Base-by-base conservation (phyloP, 495 filamentous ascomycete genomes). In the Penicillium diatomitis region DNA sequence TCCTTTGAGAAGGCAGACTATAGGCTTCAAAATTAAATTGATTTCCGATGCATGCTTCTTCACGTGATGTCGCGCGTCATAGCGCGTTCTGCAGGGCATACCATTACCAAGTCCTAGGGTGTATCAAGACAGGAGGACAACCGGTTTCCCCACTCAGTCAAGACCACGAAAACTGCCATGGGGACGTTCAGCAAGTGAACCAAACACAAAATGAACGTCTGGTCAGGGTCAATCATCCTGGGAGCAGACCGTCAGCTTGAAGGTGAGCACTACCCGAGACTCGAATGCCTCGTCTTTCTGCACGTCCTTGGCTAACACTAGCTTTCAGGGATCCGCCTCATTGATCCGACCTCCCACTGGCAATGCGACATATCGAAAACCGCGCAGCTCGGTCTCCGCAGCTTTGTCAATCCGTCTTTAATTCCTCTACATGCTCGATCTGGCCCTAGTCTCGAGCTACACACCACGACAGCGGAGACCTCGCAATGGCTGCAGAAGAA, bases 391-490 rank as follows among this genome's bases (percentile, higher is more conserved):
- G 50, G 46, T 33, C 62, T 76, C 35, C 68, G 64, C n/a, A 65
- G 63, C 42, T 70, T 71, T 35, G 73, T 77, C 29, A 69, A 77
- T 11, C 71, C 73, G 9, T 55, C 70, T 8, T 51, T 70, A 3
- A 72, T 78, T 6, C 75, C 75, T 31, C 56, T 78, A 3, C 69
- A 75, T 44, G 69, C 73, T 9, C 69, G 70, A 41, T 66, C 64
- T n/a, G 74, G 75, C n/a, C 74, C 73, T 6, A 74, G 64, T 35
- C 65, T 76, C 41, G 71, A 76, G 52, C 46, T 77, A 20, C 72
- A 70, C 50, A 66, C 71, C 2, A 56, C 33, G 4, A 55, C 71
- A 49, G 50, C 54, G 10, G 51, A 48, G 38, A 70, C 74, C 2
- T 59, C 63, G 12, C 58, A 65, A 67, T 77, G 73, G 73, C 57